Evolutionary conservation across 441 rosid species (phyloP), one percentile per base, ranked within the genome.

Genomic region (Eutrema salsugineum): DNA sequence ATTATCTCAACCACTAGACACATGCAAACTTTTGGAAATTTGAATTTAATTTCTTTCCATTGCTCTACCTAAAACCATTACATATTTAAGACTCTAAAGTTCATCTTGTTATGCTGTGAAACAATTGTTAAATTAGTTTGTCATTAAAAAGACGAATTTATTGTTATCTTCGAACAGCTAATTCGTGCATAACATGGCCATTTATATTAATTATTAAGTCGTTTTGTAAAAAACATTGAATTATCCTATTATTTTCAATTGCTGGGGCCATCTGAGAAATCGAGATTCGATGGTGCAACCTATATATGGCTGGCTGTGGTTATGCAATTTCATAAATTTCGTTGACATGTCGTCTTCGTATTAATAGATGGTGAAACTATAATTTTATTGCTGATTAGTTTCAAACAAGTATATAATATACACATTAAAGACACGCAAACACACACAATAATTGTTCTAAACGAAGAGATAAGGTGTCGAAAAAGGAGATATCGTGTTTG

Each of bases 1-100:
- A 48, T 67, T n/a, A 33, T 67, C 68, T 42, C 72, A 73, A 66
- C 77, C 72, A 73, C 72, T 66, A 4, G 60, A 59, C 76, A 72
- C 73, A 42, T 50, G 68, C 63, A 50, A 16, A 8, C 63, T 12
- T 59, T 59, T 15, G 32, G 51, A 59, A 15, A 2, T 8, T 35
- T 63, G 11, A 55, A 63, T 24, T 24, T 24, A 28, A 28, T 66
- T 33, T 51, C 73, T 33, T 42, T 43, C 54, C 14, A 42, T 40
- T n/a, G 24, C 49, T 33, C 78, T 33, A 74, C 78, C 78, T 66
- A 59, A 9, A 73, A 66, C 53, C 14, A 38, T 28, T 28, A 30
- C 42, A 10, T 62, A 49, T 60, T 57, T 39, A 57, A 48, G 55
- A 15, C 61, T 22, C 8, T 6, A 64, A 48, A 66, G 44, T 20